Base-by-base conservation (phyloP, 441 rosid genomes). In the Bocquillonia castaneifolia region DNA sequence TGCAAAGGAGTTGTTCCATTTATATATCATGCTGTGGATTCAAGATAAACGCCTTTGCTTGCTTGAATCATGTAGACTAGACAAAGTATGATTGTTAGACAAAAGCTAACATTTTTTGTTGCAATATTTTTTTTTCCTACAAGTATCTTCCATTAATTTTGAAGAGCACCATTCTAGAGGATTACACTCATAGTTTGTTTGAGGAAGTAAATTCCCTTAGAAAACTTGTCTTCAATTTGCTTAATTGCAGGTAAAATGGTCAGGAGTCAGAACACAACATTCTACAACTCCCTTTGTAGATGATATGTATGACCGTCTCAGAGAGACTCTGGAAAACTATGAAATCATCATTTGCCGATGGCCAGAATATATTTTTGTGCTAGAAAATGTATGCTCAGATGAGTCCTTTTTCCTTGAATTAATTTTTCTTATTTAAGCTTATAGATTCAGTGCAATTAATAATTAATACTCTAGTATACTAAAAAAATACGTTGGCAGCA, bases 11-110 rank as follows among this genome's bases (percentile, higher is more conserved):
- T 79, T 93, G 69, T 93, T 93, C 81, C 92, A 93, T 82, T 72
- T 91, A 66, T 93, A 93, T 80, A 89, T 93, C 72, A 86, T 91
- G 91, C 76, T 91, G 25, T 93, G 99, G 99, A 93, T 93, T 85
- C 93, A 93, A 85, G 99, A 94, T 72, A 89, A 79, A 74, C 99
- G 96, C 59, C 86, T 85, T 62, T 81, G 92, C 64, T 81, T 94
- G 76, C 96, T 91, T 0, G 99, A 91, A 74, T 82, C 93, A 17
- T 94, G 96, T 73, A 94, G 88, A 82, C 79, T 94, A 72, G 99
- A 94, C 77, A 94, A 94, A 96, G 99, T 88, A 82, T 17, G 67
- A 58, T 29, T 2, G 63, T 69, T 39, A 28, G 23, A 17, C 7
- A 44, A 31, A 20, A 31, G 29, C 22, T 42, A 42, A n/a, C 5